Conservation (phyloP, 108 stramenopile species). For the Asterionellopsis glacialis region DNA sequence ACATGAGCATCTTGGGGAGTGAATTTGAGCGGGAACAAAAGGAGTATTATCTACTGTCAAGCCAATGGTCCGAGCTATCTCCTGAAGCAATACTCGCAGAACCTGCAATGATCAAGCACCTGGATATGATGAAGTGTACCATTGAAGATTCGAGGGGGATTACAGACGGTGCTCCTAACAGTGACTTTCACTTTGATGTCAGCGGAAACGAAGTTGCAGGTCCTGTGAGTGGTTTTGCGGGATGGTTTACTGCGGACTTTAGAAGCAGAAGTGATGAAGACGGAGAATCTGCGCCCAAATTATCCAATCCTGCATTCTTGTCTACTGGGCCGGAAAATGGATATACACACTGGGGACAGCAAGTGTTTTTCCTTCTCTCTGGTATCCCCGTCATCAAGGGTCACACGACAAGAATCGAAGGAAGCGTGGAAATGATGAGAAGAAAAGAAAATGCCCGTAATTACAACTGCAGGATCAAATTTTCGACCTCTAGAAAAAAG, state of each 20-base stretch:
- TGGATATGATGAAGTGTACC: conserved; percentile 94
- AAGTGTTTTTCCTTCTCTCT: conserved; percentile 83
- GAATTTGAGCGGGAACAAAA: conserved; percentile 93
- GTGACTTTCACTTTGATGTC: conserved; percentile 70
- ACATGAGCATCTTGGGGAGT: conserved; percentile 79
- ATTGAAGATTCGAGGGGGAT: conserved; percentile 89
- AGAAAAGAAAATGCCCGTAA: conserved; percentile 86
- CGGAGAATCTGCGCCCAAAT: conserved; percentile 63
- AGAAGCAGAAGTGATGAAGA: conserved; percentile 67
- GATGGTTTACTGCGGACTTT: conserved; percentile 98
- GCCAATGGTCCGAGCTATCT: conserved; percentile 91
- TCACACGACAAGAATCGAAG: conserved; percentile 69
- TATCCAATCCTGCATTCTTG: conserved; percentile 76
- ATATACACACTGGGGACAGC: conserved; percentile 99
- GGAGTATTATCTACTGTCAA: conserved; percentile 89
- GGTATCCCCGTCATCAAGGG: conserved; percentile 64
- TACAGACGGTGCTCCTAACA: conserved; percentile 31
- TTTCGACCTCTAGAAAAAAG: conserved; percentile 50
- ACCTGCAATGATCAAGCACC: conserved; percentile 64
- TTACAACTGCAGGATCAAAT: conserved; percentile 79
- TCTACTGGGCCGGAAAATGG: conserved; percentile 93
- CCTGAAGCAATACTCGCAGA: conserved; percentile 78
- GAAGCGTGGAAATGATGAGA: conserved; percentile 78
- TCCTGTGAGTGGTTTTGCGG: conserved; percentile 91
- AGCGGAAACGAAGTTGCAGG: conserved; percentile 40